Base-by-base conservation (phyloP, 2,329 filamentous ascomycete genomes). In the Cladosporium halotolerans region DNA sequence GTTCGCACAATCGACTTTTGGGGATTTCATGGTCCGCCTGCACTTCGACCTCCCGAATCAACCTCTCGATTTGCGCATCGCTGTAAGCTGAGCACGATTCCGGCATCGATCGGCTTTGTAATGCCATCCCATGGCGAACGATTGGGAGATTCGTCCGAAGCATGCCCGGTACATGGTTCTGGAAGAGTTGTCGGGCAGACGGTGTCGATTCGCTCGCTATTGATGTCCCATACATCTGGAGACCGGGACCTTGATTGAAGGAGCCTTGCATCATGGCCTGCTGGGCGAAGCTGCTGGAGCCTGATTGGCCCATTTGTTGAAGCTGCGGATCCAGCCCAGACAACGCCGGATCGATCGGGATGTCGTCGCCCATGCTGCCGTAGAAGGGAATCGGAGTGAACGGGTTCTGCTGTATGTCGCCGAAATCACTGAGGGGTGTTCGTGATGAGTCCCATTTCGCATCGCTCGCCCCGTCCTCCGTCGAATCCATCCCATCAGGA, bases 301-400 rank as follows among this genome's bases (percentile, higher is more conserved):
- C 32, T 9, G 31, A 14, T 11, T 51, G 39, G 8, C 11, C 18
- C n/a, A 44, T 44, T 38, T 41, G 48, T 16, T 28, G 23, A 14
- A 51, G 14, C 44, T 38, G 48, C 18, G 40, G 48, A 14, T 51
- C 48, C 4, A 51, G 40, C 2, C 40, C 40, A 28, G 32, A 18
- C 16, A 51, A 32, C 18, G 40, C 48, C 28, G 48, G 48, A 38
- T 51, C 48, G 18, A 51, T 51, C 5, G 48, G 48, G n/a, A 51
- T 51, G 9, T 51, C 16, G 13, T 51, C 48, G 11, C 14, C 13
- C 16, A 51, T 28, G 14, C 40, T 31, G 9, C 31, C 18, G 9
- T 43, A 51, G 40, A 51, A 51, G 6, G 48, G 48, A 8, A 44
- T 36, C 4, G 10, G 40, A 28, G 48, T 31, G 32, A 51, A 28